Evolutionary conservation across 2,329 filamentous ascomycete genomes (phyloP), one percentile per base, ranked within the genome.

Genomic region (Penicillium palitans): DNA sequence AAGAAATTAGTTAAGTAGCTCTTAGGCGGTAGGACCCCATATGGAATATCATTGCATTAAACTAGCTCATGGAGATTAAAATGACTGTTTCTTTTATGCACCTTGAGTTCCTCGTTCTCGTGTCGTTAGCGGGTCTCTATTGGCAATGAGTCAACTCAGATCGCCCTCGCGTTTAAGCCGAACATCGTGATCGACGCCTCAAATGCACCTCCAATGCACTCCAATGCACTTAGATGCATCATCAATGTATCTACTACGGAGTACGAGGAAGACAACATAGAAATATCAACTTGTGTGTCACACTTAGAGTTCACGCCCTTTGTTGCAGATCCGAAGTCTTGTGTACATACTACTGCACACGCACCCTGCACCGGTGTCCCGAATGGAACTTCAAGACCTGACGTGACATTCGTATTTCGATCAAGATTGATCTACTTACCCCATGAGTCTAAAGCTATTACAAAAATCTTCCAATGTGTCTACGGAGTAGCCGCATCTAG

Each of bases 261-360:
- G 25, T 25, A 25, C 35, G n/a, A 52, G 7, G 6, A 25, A 12
- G 17, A 0, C 5, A 50, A 9, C 6, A 39, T n/a, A 8, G 10
- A 24, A 53, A 33, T 2, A 27, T 9, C 15, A 15, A 33, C 12
- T 13, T 37, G 27, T 54, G 50, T 47, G 55, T 54, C 55, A 54
- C n/a, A 44, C 27, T 48, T 54, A 35, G 35, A 57, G 55, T 57
- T 57, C 17, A 41, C 49, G 35, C 42, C 55, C 35, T 57, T 48
- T n/a, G 17, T 13, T 17, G 48, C 7, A 31, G 27, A 41, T 35
- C 21, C 5, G 2, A n/a, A 21, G 21, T 33, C 31, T 40, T 17
- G 24, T 21, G 41, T 15, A 19, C 29, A n/a, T 44, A 13, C 31
- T 6, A 13, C 7, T 21, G 7, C 13, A 8, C 7, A 39, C n/a